phyloP scores from a whole-genome alignment of 495 filamentous ascomycete species.

The Aspergillus panamensis region DNA sequence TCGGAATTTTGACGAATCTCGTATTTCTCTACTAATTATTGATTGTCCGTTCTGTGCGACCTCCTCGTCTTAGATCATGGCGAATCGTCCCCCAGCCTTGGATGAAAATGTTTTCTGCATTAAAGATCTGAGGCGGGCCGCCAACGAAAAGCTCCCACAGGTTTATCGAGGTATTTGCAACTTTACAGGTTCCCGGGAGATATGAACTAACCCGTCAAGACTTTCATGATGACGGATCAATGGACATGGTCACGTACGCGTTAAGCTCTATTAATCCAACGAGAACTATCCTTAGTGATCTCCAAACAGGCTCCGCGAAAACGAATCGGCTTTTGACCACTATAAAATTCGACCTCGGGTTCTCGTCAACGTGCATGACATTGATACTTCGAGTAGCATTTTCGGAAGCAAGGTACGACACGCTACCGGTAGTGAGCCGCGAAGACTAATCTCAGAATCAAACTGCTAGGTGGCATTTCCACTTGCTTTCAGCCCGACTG shows the following conservation, averaged over 20 bases:
- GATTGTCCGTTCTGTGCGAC: too few relatives aligned
- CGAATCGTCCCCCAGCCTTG: too few relatives aligned
- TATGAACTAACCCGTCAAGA: constrained; percentile 24
- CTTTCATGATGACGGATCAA: constrained; percentile 51
- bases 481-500: constrained; percentile 85
- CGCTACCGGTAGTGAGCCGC: too few relatives aligned
- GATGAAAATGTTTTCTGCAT: too few relatives aligned
- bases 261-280: too few relatives aligned
- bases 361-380: constrained; percentile 47
- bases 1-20: too few relatives aligned
- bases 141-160: constrained; percentile 11
- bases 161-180: constrained; percentile 29
- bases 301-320: constrained; percentile 31
- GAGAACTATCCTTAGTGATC: not conserved
- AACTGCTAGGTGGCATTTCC: constrained; percentile 61
- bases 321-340: constrained; percentile 48
- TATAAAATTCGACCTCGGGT: constrained; percentile 56
- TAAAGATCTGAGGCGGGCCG: too few relatives aligned
- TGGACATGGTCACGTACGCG: constrained; percentile 38
- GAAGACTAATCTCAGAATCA: too few relatives aligned
- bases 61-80: too few relatives aligned
- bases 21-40: too few relatives aligned
- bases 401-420: constrained; percentile 32
- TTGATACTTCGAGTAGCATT: constrained; percentile 48
- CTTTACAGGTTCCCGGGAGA: not conserved